These are phyloP conservation scores for Curvularia sp. DNA, from an alignment of 2,329 filamentous ascomycete species.

Conservation along the genomic window DNA sequence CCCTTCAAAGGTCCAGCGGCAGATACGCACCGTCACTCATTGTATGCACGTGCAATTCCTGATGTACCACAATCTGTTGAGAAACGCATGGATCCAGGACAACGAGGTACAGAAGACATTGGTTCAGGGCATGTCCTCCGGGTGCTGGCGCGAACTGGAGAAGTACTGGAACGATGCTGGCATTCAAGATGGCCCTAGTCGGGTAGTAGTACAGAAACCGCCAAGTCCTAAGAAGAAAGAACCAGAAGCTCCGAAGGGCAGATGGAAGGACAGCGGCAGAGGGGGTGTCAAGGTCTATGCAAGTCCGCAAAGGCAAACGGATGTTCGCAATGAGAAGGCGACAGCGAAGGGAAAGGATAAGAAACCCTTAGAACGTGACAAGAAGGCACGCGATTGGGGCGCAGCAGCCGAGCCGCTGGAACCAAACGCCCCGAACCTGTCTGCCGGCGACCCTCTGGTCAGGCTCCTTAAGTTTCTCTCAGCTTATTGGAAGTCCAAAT, in stretches of 20 bases:
- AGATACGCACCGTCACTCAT: conserved; percentile 79
- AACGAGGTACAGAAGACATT: conserved; percentile 44
- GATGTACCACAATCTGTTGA: conserved; percentile 86
- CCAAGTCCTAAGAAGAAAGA: conserved; percentile 69
- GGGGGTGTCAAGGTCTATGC: conserved; percentile 45
- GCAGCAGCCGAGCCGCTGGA: conserved; percentile 72
- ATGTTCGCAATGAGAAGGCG: conserved; percentile 15
- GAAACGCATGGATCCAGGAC: conserved; percentile 50
- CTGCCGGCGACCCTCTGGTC: conserved; percentile 81
- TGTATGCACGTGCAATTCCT: conserved; percentile 87
- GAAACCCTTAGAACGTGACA: conserved; percentile 51
- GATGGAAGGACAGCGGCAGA: conserved; percentile 54
- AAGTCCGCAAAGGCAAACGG: conserved; percentile 27
- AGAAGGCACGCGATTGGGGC: conserved; percentile 72
- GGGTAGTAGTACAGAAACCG: conserved; percentile 68
- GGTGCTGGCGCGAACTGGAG: conserved; percentile 49
- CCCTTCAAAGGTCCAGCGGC: conserved; percentile 81
- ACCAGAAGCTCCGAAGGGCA: conserved; percentile 30
- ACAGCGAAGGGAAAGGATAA: conserved; percentile 37
- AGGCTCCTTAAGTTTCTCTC: conserved; percentile 77
- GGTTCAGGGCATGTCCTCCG: conserved; percentile 37
- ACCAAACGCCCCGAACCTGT: conserved; percentile 75
- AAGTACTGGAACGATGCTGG: conserved; percentile 72
- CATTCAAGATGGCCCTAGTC: conserved; percentile 81
- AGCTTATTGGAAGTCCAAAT: conserved; percentile 87